Conservation (phyloP, 2,329 filamentous ascomycete species). For the Claviceps sp. region DNA sequence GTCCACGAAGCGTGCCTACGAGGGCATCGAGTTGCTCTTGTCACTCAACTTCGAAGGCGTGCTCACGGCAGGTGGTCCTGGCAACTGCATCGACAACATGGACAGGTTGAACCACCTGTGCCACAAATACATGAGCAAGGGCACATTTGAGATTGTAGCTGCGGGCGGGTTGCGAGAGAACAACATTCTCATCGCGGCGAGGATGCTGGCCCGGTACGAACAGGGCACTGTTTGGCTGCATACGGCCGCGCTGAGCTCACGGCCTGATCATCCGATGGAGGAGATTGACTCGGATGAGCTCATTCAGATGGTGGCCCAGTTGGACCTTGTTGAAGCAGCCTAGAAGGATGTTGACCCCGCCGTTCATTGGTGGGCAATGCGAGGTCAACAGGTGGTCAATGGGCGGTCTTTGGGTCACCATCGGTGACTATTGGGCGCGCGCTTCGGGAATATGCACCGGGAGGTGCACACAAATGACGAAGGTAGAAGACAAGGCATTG, state of each 20-base stretch:
- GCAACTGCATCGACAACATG: conserved; percentile 26
- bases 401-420: too few species aligned
- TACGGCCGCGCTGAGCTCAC: conserved; percentile 23
- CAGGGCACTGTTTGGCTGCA: conserved; percentile 28
- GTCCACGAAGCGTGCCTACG: conserved; percentile 9
- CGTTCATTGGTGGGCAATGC: too few species aligned
- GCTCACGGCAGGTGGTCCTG: conserved; percentile 38
- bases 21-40: conserved; percentile 21
- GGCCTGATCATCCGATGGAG: conserved; percentile 10
- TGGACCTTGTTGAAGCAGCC: conserved; percentile 4
- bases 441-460: too few species aligned
- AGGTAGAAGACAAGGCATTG: too few species aligned
- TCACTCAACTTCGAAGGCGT: conserved; percentile 35
- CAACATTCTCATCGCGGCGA: conserved; percentile 22
- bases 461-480: too few species aligned
- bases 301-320: conserved; percentile 8
- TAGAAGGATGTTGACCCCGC: not conserved
- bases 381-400: too few species aligned
- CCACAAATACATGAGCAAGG: conserved; percentile 9
- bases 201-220: conserved; percentile 13
- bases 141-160: conserved; percentile 32
- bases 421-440: too few species aligned
- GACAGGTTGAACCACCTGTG: conserved; percentile 24
- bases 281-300: conserved; percentile 15
- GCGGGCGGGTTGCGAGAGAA: conserved; percentile 35